These are phyloP conservation scores for Phylloporus rhodoxanthus DNA, from an alignment of 768 basidiomycete genomes.

Conservation along the genomic window DNA sequence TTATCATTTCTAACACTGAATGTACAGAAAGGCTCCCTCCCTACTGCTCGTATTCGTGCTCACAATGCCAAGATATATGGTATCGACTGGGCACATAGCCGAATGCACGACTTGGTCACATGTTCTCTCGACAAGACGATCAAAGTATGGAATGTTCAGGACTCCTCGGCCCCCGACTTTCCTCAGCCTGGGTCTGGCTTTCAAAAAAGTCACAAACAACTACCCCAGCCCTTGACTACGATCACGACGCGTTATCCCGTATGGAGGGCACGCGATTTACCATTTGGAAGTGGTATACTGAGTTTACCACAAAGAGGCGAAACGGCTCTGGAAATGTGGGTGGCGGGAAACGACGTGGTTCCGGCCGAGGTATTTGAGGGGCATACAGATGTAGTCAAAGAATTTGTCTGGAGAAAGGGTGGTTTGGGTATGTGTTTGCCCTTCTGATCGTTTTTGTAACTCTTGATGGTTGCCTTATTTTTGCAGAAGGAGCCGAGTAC, in stretches of 20 bases:
- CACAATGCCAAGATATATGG: conserved; percentile 95
- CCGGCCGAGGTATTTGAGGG: conserved; percentile 79
- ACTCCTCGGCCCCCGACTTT: conserved; percentile 17
- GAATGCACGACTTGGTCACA: conserved; percentile 77
- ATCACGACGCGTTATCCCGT: conserved; percentile 84
- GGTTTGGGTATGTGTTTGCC: conserved; percentile 38
- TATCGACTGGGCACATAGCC: conserved; percentile 87
- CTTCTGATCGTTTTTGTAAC: not conserved
- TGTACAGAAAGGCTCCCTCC: conserved; percentile 79
- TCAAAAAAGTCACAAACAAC: conserved; percentile 7
- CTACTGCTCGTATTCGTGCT: conserved; percentile 66
- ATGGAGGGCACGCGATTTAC: conserved; percentile 88
- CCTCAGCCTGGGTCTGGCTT: conserved; percentile 4
- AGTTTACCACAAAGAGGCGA: conserved; percentile 86
- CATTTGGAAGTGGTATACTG: conserved; percentile 86
- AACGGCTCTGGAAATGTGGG: conserved; percentile 81
- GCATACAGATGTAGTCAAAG: conserved; percentile 90
- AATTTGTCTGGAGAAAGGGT: conserved; percentile 91
- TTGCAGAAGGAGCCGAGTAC: conserved; percentile 46
- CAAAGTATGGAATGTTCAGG: conserved; percentile 64
- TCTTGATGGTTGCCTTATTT: not conserved
- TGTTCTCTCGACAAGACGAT: conserved; percentile 94
- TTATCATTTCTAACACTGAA: conserved; percentile 3
- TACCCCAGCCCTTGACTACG: conserved; percentile 37
- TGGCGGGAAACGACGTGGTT: conserved; percentile 22